Evolutionary conservation across 495 filamentous ascomycete species (phyloP).

Genomic region (Penicillium mononematosum): DNA sequence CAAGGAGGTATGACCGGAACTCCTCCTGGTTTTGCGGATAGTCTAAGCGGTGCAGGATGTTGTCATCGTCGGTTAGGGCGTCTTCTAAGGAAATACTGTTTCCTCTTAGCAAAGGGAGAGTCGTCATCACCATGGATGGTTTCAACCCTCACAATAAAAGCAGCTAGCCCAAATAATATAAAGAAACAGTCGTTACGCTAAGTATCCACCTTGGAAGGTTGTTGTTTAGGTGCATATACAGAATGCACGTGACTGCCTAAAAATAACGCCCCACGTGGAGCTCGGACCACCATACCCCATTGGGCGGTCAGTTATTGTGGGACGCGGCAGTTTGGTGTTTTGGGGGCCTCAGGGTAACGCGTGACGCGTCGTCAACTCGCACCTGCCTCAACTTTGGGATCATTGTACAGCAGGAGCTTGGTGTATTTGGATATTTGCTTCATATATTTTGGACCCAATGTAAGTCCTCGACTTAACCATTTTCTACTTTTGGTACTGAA

Average conservation of each 20-base stretch:
- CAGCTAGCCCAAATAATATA: too few relatives aligned
- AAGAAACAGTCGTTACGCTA: too few relatives aligned
- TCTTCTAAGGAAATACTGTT: too few relatives aligned
- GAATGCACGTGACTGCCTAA: neutral
- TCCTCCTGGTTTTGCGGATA: neutral
- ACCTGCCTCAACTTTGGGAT: conserved; percentile 5
- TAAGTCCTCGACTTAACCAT: conserved; percentile 6
- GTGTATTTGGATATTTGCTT: neutral
- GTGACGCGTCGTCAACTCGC: conserved; percentile 28
- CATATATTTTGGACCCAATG: conserved; percentile 15
- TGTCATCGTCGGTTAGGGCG: too few relatives aligned
- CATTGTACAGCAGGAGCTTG: conserved; percentile 15
- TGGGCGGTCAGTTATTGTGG: conserved; percentile 32
- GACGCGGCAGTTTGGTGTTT: conserved; percentile 43
- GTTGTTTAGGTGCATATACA: neutral
- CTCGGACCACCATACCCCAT: neutral
- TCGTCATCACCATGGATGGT: too few relatives aligned
- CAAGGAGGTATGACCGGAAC: neutral
- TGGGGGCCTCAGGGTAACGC: conserved; percentile 20
- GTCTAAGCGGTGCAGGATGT: too few relatives aligned
- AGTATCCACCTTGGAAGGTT: too few relatives aligned
- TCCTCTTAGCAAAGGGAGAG: too few relatives aligned
- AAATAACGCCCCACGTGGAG: neutral
- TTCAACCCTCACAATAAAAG: too few relatives aligned
- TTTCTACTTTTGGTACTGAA: neutral